Base-by-base conservation (phyloP, 768 basidiomycete species). In the Rhodotorula taiwanensis region DNA sequence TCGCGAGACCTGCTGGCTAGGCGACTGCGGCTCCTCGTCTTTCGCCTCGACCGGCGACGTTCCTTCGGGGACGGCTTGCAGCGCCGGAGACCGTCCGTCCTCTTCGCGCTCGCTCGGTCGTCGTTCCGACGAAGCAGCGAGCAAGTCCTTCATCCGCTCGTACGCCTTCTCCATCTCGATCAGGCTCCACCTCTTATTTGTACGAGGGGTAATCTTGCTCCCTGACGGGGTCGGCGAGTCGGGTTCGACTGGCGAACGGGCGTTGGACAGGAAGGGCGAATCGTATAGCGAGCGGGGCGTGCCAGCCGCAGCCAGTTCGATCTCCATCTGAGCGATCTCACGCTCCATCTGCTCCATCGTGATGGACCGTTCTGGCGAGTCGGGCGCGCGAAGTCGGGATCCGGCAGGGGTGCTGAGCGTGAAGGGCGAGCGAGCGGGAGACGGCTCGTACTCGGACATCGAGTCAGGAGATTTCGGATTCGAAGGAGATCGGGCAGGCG, bases 161-260 rank as follows among this genome's bases (percentile, higher is more conserved):
- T 69, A 69, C 25, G 67, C 67, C 48, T 39, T 52, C 44, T 69
- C 63, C n/a, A 69, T 60, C 50, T 69, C 67, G 34, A 62, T 39
- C 25, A 69, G 58, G n/a, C 48, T 52, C 67, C 67, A 69, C 18
- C 54, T 31, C 20, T 62, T n/a, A 4, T 62, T 59, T 13, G 67
- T 64, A 11, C 62, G 48, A 2, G 67, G 67, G 18, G 67, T 69
- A 21, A 69, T 25, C 16, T 15, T 16, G 41, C 15, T 20, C 4
- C 20, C 41, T 20, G 25, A 16, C n/a, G 51, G 21, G 18, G 9
- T 36, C 36, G 43, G 23, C 43, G 43, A 44, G 8, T 18, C 20
- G 43, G 20, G 15, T 8, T 18, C 43, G 23, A 21, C 43, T 8
- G 23, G 43, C 11, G 43, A 44, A 10, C 20, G 23, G 43, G 8